Evolutionary conservation across 2,329 filamentous ascomycete genomes (phyloP).

Genomic region (Apiospora arundinis): DNA sequence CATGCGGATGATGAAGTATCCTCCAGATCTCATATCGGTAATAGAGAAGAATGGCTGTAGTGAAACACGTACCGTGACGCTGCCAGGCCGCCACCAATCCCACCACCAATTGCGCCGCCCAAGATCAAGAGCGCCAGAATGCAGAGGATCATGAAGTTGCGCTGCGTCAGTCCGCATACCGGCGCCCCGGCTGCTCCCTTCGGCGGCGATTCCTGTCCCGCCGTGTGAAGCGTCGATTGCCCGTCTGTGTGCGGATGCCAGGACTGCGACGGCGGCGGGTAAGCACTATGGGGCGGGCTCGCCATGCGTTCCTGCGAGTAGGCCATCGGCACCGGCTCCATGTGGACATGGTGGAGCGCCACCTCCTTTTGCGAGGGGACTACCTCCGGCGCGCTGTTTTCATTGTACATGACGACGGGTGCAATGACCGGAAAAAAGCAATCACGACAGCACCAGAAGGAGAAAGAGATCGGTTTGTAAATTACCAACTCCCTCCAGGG

Average conservation of each 20-base stretch:
- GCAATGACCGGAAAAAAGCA: too few relatives aligned
- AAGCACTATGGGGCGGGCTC: too few relatives aligned
- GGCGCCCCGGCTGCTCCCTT: background rate
- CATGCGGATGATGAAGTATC: too few relatives aligned
- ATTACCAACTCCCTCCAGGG: too few relatives aligned
- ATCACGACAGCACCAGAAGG: too few relatives aligned
- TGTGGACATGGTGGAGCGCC: background rate
- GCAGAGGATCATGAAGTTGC: background rate
- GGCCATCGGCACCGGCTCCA: background rate
- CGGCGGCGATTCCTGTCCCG: background rate
- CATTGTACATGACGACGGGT: background rate
- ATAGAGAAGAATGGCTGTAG: too few relatives aligned
- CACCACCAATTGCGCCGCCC: background rate
- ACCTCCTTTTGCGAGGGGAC: background rate
- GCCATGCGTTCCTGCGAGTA: background rate
- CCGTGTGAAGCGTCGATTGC: background rate
- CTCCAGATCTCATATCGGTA: background rate
- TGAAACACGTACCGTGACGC: background rate
- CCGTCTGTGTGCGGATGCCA: background rate
- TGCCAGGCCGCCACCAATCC: background rate
- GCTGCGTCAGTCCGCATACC: background rate
- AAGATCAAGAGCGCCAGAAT: constrained; percentile 1
- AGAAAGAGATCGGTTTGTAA: too few relatives aligned
- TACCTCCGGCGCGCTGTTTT: background rate
- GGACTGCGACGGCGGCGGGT: background rate